Base-by-base conservation (phyloP, 2,329 filamentous ascomycete species). In the Aspergillus aculeatus region DNA sequence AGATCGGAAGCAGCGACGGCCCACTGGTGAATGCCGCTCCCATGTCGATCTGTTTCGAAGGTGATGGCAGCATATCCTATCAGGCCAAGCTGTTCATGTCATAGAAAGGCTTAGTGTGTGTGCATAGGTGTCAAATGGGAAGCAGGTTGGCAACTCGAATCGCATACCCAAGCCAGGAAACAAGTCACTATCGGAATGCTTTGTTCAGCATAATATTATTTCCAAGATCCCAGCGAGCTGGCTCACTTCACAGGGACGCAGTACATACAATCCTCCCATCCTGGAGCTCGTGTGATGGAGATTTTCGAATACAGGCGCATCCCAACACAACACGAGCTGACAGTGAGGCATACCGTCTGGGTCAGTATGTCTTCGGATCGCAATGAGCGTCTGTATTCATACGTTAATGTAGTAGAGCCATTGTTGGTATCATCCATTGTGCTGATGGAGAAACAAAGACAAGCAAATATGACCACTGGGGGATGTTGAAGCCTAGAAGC, bases 281-380 rank as follows among this genome's bases (percentile, higher is more conserved):
- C 60, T 4, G 66, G 61, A 11, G 60, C 57, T 38, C 54, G 57
- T n/a, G 68, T 69, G 38, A 73, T 67, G 38, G 66, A 57, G 9
- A 72, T 29, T 54, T 71, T 68, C 24, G 70, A 67, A 57, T 70
- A 73, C 44, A 72, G 49, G 26, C 65, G 57, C 59, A 65, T 65
- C 5, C 53, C 56, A 9, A 68, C 57, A 48, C 62, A 67, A 21
- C 62, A 38, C 4, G 65, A 64, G 44, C 64, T 65, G n/a, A 65
- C 50, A 2, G 59, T 44, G 2, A 68, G 58, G 35, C 66, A 68
- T 38, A 64, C 59, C 2, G 51, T 44, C 54, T 64, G 62, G 19
- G 65, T 67, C 57, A 65, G 58, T 35, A 66, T 56, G 52, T 65
- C 59, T 62, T 58, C 65, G 14, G 29, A 48, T 26, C 59, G 66